These are phyloP conservation scores for Colletotrichum sp. DNA, from an alignment of 2,329 filamentous ascomycete species.

Conservation along the genomic window DNA sequence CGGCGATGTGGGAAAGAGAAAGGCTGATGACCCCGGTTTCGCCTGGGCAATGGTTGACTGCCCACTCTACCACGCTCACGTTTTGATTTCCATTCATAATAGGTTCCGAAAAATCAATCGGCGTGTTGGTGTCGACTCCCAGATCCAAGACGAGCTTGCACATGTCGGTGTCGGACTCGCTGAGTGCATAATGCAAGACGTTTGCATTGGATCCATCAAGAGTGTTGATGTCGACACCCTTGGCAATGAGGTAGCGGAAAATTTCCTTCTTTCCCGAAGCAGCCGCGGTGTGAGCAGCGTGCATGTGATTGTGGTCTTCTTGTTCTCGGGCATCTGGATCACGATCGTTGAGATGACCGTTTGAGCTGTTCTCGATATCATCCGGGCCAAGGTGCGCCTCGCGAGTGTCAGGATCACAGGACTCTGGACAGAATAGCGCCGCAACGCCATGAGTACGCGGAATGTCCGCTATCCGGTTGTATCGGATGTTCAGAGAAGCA, in stretches of 20 bases:
- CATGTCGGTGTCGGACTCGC: neutral
- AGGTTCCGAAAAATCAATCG: fast-evolving
- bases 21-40: fast-evolving
- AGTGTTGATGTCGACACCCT: neutral
- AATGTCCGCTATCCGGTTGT: neutral
- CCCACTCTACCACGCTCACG: neutral
- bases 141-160: neutral
- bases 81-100: too few relatives aligned
- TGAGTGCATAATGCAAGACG: neutral
- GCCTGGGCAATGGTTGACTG: fast-evolving
- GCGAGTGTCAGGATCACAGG: fast-evolving
- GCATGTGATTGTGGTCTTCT: neutral
- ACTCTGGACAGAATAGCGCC: fast-evolving
- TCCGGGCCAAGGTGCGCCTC: fast-evolving
- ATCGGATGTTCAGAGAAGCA: neutral
- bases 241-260: fast-evolving
- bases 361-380: fast-evolving
- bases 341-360: neutral
- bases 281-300: neutral
- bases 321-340: too few relatives aligned
- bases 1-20: neutral
- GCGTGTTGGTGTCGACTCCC: fast-evolving
- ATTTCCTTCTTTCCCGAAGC: neutral
- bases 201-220: neutral
- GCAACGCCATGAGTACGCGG: neutral